These are phyloP conservation scores for Toxoplasma gondii DNA, from an alignment of 169 alveolate genomes.

Conservation along the genomic window DNA sequence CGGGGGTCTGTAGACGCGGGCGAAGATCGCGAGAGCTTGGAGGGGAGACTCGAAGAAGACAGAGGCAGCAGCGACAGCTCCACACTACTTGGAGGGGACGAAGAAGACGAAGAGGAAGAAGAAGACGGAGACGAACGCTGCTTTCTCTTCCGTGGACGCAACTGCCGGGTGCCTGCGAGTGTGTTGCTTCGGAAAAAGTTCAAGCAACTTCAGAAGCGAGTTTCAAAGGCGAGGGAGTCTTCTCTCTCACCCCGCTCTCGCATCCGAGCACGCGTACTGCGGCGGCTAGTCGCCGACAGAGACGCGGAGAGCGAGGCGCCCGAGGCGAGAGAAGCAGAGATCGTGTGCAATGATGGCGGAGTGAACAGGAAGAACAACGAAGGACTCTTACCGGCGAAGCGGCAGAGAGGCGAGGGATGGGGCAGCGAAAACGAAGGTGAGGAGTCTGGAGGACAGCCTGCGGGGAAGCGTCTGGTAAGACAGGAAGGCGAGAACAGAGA, in stretches of 20 bases:
- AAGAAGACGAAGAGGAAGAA: conserved; percentile 26
- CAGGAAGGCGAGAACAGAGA: neutral
- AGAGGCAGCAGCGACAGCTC: neutral
- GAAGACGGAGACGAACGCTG: conserved; percentile 18
- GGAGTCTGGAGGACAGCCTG: neutral
- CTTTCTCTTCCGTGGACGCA: conserved; percentile 15
- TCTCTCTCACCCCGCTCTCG: neutral
- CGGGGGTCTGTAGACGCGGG: neutral
- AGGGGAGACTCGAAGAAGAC: neutral
- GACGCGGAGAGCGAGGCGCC: neutral
- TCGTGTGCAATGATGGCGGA: neutral
- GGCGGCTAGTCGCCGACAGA: neutral
- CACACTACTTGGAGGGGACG: neutral
- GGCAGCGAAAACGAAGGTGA: neutral
- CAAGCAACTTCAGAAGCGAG: neutral
- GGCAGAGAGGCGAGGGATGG: neutral
- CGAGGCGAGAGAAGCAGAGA: neutral
- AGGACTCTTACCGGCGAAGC: neutral
- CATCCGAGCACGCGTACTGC: neutral
- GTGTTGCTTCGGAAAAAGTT: neutral
- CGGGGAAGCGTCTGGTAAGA: neutral
- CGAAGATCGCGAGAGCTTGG: neutral
- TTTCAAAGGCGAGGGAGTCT: neutral
- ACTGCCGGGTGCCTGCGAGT: neutral
- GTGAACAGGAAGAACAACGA: neutral